Evolutionary conservation across 805 yeast species (phyloP).

Genomic region (Teunomyces kruisii): DNA sequence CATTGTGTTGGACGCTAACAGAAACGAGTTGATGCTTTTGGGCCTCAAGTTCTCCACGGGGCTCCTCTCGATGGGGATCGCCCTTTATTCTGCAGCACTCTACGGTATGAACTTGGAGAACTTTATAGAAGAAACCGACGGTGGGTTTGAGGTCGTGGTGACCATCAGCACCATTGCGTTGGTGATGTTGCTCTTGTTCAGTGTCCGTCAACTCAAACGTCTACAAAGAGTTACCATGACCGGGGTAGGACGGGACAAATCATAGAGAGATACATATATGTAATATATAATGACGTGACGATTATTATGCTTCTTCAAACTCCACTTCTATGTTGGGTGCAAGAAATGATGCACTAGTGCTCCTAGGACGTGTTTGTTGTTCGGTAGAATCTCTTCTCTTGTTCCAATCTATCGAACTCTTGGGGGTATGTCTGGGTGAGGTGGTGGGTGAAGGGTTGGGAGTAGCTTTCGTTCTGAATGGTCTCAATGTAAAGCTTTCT

Average conservation of each 20-base stretch:
- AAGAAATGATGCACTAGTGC: slow-evolving; percentile 21
- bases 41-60: slow-evolving; percentile 84
- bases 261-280: background rate
- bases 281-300: slow-evolving; percentile 1
- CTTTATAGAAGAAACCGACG: slow-evolving; percentile 77
- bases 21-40: slow-evolving; percentile 88
- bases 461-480: slow-evolving; percentile 40
- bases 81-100: slow-evolving; percentile 77
- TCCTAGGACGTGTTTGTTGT: slow-evolving; percentile 11
- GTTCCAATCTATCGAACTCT: slow-evolving; percentile 12
- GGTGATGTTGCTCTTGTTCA: slow-evolving; percentile 47
- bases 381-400: slow-evolving; percentile 5
- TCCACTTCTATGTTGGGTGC: slow-evolving; percentile 28
- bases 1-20: slow-evolving; percentile 87
- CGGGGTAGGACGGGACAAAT: slow-evolving; percentile 26
- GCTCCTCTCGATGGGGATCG: slow-evolving; percentile 75
- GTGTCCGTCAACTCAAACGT: slow-evolving; percentile 57
- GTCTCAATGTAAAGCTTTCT: slow-evolving; percentile 39
- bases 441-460: slow-evolving; percentile 40
- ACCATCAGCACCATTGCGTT: slow-evolving; percentile 44
- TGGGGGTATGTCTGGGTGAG: slow-evolving; percentile 33
- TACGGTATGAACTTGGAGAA: slow-evolving; percentile 97
- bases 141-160: slow-evolving; percentile 58
- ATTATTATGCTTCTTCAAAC: slow-evolving; percentile 19
- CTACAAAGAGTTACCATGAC: slow-evolving; percentile 76